A percentile compares a stretch with the other conserved stretches of the same genome.
Evolutionary conservation across 345 rosid species (phyloP).

Genomic region (Litchi chinensis): DNA sequence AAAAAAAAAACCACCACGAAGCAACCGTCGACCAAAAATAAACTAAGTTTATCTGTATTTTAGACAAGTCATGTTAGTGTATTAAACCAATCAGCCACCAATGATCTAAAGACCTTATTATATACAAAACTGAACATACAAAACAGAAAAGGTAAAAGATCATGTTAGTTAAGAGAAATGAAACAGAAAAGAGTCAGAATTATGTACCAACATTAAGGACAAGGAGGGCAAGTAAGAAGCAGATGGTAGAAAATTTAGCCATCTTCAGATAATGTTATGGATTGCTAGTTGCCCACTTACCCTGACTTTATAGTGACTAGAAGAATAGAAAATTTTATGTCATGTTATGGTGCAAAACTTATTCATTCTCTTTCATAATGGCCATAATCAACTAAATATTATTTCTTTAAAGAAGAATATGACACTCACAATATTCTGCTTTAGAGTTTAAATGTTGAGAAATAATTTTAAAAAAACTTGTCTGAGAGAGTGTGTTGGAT

Average conservation of each 20-base stretch:
- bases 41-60: background rate
- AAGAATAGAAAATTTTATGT: background rate
- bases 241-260: conserved; percentile 20
- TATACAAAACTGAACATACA: background rate
- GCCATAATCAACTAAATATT: background rate
- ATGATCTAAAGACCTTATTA: background rate
- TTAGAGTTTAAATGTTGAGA: conserved; percentile 3
- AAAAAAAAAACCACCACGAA: background rate
- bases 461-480: background rate
- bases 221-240: conserved; percentile 25
- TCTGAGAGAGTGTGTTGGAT: background rate
- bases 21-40: background rate
- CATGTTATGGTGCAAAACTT: background rate
- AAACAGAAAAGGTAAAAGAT: background rate
- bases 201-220: conserved; percentile 20
- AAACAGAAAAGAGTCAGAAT: background rate
- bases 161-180: background rate
- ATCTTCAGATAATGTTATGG: background rate
- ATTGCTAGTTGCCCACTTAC: background rate
- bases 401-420: background rate
- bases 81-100: background rate
- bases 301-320: background rate
- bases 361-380: background rate
- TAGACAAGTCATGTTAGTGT: background rate
- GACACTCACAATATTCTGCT: background rate